Evolutionary conservation across 495 filamentous ascomycete genomes (phyloP).

Genomic region (Xylaria longipes): DNA sequence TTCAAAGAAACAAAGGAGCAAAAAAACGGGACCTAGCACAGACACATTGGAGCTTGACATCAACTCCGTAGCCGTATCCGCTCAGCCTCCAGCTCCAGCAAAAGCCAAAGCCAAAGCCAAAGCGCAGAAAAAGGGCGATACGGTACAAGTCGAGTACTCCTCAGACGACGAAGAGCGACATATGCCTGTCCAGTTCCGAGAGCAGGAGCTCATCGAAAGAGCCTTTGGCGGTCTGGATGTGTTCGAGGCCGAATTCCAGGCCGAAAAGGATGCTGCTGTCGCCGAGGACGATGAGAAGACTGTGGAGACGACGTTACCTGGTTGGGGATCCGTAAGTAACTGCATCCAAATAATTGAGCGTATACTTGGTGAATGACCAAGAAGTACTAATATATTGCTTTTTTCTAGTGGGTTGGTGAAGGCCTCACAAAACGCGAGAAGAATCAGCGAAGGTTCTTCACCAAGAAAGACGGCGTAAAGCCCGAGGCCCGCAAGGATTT

Average conservation of each 20-base stretch:
- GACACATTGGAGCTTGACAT: constrained; percentile 37
- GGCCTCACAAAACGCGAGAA: constrained; percentile 72
- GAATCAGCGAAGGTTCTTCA: constrained; percentile 66
- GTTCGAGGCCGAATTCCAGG: constrained; percentile 72
- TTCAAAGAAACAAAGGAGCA: constrained; percentile 37
- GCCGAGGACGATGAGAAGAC: constrained; percentile 86
- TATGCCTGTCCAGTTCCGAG: constrained; percentile 69
- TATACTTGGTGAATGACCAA: constrained; percentile 35
- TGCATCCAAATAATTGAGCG: neutral
- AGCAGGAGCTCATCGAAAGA: constrained; percentile 79
- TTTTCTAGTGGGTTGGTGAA: constrained; percentile 69
- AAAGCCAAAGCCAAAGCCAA: constrained; percentile 28
- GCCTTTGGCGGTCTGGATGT: constrained; percentile 94
- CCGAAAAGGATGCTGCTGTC: constrained; percentile 76
- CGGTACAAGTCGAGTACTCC: constrained; percentile 39
- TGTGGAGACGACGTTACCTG: constrained; percentile 82
- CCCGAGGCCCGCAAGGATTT: constrained; percentile 79
- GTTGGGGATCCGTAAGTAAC: constrained; percentile 69
- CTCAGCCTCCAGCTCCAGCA: constrained; percentile 22
- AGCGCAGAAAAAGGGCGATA: constrained; percentile 37
- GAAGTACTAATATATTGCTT: neutral
- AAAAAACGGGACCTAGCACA: constrained; percentile 31
- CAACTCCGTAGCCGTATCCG: constrained; percentile 40
- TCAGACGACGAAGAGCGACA: constrained; percentile 65
- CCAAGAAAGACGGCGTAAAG: constrained; percentile 78